These are phyloP conservation scores for Botrytis aclada DNA, from an alignment of 2,329 filamentous ascomycete genomes.

Conservation along the genomic window DNA sequence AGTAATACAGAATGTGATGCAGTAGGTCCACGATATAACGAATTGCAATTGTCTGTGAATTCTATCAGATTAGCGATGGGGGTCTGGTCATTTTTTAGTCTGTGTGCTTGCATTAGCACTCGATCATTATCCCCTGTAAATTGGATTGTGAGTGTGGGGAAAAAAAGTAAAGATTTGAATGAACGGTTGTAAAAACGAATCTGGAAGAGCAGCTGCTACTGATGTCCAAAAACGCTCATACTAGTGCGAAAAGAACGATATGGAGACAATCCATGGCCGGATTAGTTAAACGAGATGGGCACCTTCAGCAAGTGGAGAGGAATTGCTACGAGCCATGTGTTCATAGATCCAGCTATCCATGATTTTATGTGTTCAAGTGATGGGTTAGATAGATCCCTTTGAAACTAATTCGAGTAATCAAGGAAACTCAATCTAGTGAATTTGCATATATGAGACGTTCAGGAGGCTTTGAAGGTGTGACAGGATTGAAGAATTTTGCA, in stretches of 20 bases:
- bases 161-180: not conserved
- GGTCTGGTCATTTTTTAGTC: conserved; percentile 25
- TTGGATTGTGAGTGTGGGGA: not conserved
- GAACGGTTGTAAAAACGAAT: conserved; percentile 21
- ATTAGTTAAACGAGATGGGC: not conserved
- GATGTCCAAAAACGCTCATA: conserved; percentile 7
- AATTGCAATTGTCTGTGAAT: not conserved
- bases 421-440: not conserved
- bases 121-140: not conserved
- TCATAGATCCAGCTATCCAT: conserved; percentile 1
- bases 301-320: not conserved
- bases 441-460: not conserved
- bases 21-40: not conserved
- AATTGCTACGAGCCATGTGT: not conserved
- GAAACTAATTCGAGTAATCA: not conserved
- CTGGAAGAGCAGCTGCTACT: conserved; percentile 14
- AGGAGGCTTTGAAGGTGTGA: not conserved
- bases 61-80: conserved; percentile 31
- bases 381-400: not conserved
- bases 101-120: conserved; percentile 30
- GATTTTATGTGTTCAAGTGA: conserved; percentile 11
- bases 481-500: not conserved
- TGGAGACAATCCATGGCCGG: not conserved
- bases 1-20: not conserved
- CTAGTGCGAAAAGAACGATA: not conserved